Base-by-base conservation (phyloP, 2,329 filamentous ascomycete species). In the Neonectria neomacrospora region DNA sequence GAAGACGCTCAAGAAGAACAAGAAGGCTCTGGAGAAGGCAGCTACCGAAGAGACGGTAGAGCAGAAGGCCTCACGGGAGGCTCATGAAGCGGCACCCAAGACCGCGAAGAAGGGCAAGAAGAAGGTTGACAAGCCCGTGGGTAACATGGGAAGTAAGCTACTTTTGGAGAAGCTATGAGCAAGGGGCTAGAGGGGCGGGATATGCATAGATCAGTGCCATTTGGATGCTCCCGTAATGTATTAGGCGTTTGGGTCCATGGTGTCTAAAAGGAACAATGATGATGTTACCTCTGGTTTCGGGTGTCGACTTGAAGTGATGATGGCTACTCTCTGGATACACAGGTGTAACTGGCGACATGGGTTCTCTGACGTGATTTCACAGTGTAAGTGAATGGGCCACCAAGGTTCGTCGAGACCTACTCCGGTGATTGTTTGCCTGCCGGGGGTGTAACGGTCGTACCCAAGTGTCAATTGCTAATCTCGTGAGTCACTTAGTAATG, bases 1-100 rank as follows among this genome's bases (percentile, higher is more conserved):
- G 74, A 88, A 89, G 77, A 86, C 83, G 14, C 80, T 97, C 70
- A 90, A 88, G 81, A 90, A 91, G 80, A 88, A 90, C 70, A 92
- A 88, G 82, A 90, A 91, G 80, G 80, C 81, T 64, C 80, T 97
- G 60, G 83, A 92, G 74, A 88, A 86, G 76, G 90, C 90, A 10
- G 89, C 90, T 2, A 84, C 78, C 48, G 86, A 85, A 72, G 86
- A 84, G 80, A 88, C 81, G 20, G 74, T 79, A 5, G 83, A 84
- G 73, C 86, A 86, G 75, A 85, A 82, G 74, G 80, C 79, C 1
- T 82, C 77, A 72, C 84, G 80, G 52, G 83, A 83, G 69, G 84
- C 82, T 34, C 83, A 82, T 45, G 82, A 80, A 55, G 78, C 80
- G 44, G 78, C 79, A 32, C 67, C 81, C 67, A 84, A 86, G 70